A percentile compares a stretch with the other conserved stretches of the same genome.
These are phyloP conservation scores for Plenodomus lindquistii DNA, from an alignment of 2,329 filamentous ascomycete species.

Conservation along the genomic window DNA sequence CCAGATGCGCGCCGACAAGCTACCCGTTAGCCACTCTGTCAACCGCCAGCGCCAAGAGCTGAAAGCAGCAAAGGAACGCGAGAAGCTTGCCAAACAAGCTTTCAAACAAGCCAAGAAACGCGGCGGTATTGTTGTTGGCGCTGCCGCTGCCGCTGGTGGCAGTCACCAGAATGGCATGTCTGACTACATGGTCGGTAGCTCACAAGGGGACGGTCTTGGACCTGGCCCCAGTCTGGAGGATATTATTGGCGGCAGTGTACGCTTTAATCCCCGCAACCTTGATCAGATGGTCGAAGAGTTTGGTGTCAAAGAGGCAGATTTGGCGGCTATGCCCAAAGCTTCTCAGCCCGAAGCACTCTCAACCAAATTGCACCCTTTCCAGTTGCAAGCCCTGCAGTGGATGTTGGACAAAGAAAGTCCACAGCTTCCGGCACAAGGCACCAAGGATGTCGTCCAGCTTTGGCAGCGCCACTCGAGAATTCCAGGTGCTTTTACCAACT, in stretches of 20 bases:
- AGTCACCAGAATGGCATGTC: constrained; percentile 31
- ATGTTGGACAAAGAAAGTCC: constrained; percentile 77
- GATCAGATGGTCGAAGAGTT: constrained; percentile 70
- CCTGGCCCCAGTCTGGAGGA: constrained; percentile 61
- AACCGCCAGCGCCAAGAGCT: constrained; percentile 56
- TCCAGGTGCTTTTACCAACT: constrained; percentile 61
- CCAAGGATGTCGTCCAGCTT: constrained; percentile 70
- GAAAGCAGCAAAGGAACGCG: constrained; percentile 60
- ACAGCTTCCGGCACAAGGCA: constrained; percentile 61
- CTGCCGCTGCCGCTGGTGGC: constrained; percentile 26
- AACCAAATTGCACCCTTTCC: constrained; percentile 76
- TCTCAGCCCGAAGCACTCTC: constrained; percentile 67
- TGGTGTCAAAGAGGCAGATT: constrained; percentile 69
- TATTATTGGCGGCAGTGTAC: constrained; percentile 67
- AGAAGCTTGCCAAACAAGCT: constrained; percentile 50
- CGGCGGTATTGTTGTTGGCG: constrained; percentile 31
- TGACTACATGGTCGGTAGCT: constrained; percentile 31
- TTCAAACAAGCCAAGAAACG: constrained; percentile 36
- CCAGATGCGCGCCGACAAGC: constrained; percentile 65
- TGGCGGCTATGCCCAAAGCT: constrained; percentile 73
- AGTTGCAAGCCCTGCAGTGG: constrained; percentile 78
- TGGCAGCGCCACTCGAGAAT: constrained; percentile 64
- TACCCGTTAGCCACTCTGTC: constrained; percentile 53
- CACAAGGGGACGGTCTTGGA: constrained; percentile 34
- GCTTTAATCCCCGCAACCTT: constrained; percentile 68